These are phyloP conservation scores for Magnusiomyces suaveolens DNA, from an alignment of 1,139 yeast genomes.

Conservation along the genomic window DNA sequence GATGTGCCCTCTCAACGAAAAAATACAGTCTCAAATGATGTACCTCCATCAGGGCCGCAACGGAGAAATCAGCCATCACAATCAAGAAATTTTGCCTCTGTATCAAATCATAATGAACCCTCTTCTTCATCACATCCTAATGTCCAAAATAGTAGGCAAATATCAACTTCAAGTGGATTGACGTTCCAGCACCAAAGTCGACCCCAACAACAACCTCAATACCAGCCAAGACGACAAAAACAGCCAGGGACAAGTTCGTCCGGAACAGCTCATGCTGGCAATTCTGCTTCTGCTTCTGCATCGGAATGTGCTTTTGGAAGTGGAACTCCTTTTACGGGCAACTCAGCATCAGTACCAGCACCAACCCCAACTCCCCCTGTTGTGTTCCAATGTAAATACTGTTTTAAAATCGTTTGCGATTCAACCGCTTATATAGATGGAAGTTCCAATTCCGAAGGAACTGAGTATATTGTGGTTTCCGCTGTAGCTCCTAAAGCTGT, in stretches of 20 bases:
- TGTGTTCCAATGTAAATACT: conserved; percentile 12
- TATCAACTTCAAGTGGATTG: too few relatives aligned
- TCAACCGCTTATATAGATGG: conserved; percentile 10
- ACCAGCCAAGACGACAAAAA: neutral
- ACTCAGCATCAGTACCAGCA: neutral
- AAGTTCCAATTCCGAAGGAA: conserved; percentile 7
- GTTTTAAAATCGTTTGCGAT: conserved; percentile 10
- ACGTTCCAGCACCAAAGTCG: too few relatives aligned
- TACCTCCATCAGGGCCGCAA: neutral
- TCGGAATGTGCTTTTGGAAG: too few relatives aligned
- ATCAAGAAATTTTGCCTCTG: neutral
- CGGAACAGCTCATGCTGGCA: neutral
- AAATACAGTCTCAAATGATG: neutral
- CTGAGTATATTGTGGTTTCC: conserved; percentile 8
- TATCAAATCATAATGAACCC: neutral
- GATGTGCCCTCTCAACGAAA: neutral
- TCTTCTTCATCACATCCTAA: too few relatives aligned
- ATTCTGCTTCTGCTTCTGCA: neutral
- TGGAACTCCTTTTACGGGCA: too few relatives aligned
- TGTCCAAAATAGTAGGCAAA: too few relatives aligned
- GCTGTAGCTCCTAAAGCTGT: conserved; percentile 10
- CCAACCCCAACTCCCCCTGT: neutral
- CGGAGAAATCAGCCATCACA: neutral
- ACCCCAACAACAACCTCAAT: neutral
- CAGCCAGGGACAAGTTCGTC: neutral